Evolutionary conservation across 495 filamentous ascomycete genomes (phyloP).

Genomic region (Niebla homalea): DNA sequence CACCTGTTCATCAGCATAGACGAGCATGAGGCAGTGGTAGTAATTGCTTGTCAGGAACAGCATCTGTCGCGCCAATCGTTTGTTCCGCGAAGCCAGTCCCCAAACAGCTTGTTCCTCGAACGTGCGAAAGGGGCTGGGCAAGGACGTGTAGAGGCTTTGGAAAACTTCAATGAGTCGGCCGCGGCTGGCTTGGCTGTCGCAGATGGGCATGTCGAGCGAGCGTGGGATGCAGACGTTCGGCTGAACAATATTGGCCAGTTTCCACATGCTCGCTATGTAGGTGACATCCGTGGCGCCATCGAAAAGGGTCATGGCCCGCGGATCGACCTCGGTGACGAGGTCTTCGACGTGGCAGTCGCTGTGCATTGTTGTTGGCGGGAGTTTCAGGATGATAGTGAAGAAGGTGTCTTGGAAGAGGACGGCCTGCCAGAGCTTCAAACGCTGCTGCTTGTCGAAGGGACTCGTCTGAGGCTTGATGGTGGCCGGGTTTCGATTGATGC

Average conservation of each 20-base stretch:
- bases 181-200: slow-evolving; percentile 43
- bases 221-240: slow-evolving; percentile 53
- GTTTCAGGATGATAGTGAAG: slow-evolving; percentile 57
- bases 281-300: slow-evolving; percentile 45
- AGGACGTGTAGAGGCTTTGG: slow-evolving; percentile 45
- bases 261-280: slow-evolving; percentile 59
- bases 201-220: slow-evolving; percentile 51
- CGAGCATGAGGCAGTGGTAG: slow-evolving; percentile 60
- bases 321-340: slow-evolving; percentile 34
- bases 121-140: slow-evolving; percentile 48
- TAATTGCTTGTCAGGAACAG: slow-evolving; percentile 59
- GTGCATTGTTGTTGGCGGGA: slow-evolving; percentile 58
- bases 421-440: slow-evolving; percentile 62
- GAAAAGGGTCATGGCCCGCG: slow-evolving; percentile 26
- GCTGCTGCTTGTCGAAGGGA: slow-evolving; percentile 52
- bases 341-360: slow-evolving; percentile 58
- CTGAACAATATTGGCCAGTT: slow-evolving; percentile 57
- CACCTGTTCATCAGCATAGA: slow-evolving; percentile 46
- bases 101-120: slow-evolving; percentile 42
- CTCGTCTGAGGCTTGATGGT: slow-evolving; percentile 46
- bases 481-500: slow-evolving; percentile 61
- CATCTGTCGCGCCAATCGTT: slow-evolving; percentile 50
- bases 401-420: slow-evolving; percentile 66
- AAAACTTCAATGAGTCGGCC: slow-evolving; percentile 48
- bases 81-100: slow-evolving; percentile 35